Percentiles rank a stretch among this genome's conserved stretches.
These are phyloP conservation scores for Globisporangium heterothallicum DNA, from an alignment of 352 stramenopile genomes.

Conservation along the genomic window DNA sequence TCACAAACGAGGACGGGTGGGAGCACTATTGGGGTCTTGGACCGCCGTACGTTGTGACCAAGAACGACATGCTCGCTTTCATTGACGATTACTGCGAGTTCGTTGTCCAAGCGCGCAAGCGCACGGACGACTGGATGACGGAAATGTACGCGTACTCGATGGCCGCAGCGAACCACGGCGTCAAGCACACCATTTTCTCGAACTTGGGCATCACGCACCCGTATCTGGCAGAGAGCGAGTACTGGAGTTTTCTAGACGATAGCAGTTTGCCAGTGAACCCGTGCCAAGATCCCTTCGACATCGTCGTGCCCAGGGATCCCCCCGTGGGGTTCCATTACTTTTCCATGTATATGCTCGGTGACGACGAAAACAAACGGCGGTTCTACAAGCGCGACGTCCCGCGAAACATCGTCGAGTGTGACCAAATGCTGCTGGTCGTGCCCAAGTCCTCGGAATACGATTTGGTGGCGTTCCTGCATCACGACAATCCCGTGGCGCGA, in stretches of 20 bases:
- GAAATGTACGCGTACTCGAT: conserved; percentile 29
- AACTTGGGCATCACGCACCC: conserved; percentile 21
- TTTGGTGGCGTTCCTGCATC: not conserved
- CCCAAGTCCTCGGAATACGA: conserved; percentile 8
- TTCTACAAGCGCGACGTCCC: conserved; percentile 17
- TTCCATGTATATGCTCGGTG: no score
- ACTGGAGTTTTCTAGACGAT: conserved; percentile 17
- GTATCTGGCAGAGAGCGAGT: conserved; percentile 9
- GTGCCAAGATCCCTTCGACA: conserved; percentile 14
- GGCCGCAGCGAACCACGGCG: conserved; percentile 21
- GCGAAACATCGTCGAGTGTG: conserved; percentile 12
- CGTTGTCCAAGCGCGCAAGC: conserved; percentile 12
- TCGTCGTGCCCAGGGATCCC: conserved; percentile 12
- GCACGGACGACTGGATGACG: conserved; percentile 21
- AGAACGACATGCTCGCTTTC: conserved; percentile 17
- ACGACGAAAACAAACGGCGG: no score
- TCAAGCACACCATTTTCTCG: conserved; percentile 26
- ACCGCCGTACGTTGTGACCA: conserved; percentile 36
- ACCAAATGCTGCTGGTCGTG: conserved; percentile 10
- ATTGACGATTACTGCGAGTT: conserved; percentile 26
- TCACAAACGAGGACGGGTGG: conserved; percentile 9
- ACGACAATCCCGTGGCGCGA: not conserved
- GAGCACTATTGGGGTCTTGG: conserved; percentile 23
- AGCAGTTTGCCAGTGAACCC: conserved; percentile 11
- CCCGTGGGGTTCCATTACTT: conserved; percentile 19